Evolutionary conservation across 805 yeast genomes (phyloP).

Genomic region (Cyberlindnera suaveolens): DNA sequence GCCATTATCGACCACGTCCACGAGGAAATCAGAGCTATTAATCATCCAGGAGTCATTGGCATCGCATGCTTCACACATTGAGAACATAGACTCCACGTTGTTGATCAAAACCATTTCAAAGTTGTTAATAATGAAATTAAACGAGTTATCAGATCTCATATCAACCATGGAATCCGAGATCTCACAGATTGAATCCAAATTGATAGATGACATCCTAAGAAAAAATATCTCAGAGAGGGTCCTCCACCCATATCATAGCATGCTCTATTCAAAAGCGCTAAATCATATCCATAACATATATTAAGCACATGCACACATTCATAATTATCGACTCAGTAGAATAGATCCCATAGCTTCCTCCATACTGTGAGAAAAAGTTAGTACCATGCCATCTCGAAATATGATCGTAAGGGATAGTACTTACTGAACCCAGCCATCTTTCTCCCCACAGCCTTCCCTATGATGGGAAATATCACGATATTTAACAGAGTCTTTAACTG

Average conservation of each 20-base stretch:
- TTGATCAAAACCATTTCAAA: constrained; percentile 13
- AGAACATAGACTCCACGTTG: constrained; percentile 12
- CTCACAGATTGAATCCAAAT: constrained; percentile 9
- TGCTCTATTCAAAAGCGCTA: constrained; percentile 8
- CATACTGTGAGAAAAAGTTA: constrained; percentile 11
- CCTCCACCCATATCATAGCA: constrained; percentile 18
- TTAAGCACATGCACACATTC: background rate
- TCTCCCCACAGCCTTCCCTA: constrained; percentile 66
- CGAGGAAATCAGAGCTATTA: background rate
- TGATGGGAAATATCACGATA: constrained; percentile 55
- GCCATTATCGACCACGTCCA: constrained; percentile 1
- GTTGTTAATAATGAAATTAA: constrained; percentile 13
- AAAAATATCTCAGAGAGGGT: constrained; percentile 18
- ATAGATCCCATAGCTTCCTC: constrained; percentile 18
- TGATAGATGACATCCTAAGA: constrained; percentile 17
- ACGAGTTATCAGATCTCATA: constrained; percentile 6
- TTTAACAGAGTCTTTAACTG: constrained; percentile 55
- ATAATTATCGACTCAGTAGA: constrained; percentile 5
- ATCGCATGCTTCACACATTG: background rate
- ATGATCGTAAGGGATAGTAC: background rate
- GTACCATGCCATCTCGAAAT: background rate
- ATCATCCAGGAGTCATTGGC: background rate
- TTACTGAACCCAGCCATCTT: constrained; percentile 36
- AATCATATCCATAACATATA: constrained; percentile 7
- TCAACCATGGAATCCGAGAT: background rate